Evolutionary conservation across 192 early-diverging fungal genomes (phyloP).

Genomic region (Gorgonomyces haynaldii): DNA sequence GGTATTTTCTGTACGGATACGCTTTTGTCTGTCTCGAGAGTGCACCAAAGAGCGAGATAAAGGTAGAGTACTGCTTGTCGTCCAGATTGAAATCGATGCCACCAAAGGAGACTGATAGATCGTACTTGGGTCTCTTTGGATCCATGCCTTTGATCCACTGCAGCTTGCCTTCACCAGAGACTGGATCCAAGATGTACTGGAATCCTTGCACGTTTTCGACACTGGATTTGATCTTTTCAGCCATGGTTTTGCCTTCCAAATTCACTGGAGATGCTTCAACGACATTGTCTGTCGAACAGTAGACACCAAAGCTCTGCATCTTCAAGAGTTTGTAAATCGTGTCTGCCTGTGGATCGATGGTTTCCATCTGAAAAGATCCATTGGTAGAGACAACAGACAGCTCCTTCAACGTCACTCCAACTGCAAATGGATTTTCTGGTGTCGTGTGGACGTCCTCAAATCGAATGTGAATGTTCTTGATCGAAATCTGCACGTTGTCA

Average conservation of each 20-base stretch:
- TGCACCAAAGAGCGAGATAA: constrained; percentile 62
- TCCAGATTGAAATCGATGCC: constrained; percentile 85
- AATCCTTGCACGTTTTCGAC: constrained; percentile 33
- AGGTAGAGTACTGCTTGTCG: constrained; percentile 77
- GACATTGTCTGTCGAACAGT: constrained; percentile 2
- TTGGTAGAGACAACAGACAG: constrained; percentile 88
- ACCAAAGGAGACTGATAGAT: constrained; percentile 71
- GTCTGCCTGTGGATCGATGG: constrained; percentile 64
- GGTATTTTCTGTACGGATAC: constrained; percentile 73
- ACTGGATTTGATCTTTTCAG: constrained; percentile 11
- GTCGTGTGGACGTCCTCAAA: constrained; percentile 83
- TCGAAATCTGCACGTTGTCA: constrained; percentile 90
- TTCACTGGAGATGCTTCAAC: no score
- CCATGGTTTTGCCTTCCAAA: constrained; percentile 3
- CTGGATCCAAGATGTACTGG: constrained; percentile 86
- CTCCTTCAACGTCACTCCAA: constrained; percentile 79
- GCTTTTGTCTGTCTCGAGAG: constrained; percentile 73
- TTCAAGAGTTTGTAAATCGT: constrained; percentile 72
- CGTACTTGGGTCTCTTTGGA: constrained; percentile 42
- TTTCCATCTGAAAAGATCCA: constrained; percentile 67
- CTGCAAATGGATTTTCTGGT: constrained; percentile 67
- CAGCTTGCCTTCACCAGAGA: constrained; percentile 76
- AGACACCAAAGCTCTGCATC: neutral
- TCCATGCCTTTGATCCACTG: constrained; percentile 62
- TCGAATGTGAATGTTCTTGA: constrained; percentile 89